Evolutionary conservation across 306 rosid species (phyloP).

Genomic region (Potentilla sterilis): DNA sequence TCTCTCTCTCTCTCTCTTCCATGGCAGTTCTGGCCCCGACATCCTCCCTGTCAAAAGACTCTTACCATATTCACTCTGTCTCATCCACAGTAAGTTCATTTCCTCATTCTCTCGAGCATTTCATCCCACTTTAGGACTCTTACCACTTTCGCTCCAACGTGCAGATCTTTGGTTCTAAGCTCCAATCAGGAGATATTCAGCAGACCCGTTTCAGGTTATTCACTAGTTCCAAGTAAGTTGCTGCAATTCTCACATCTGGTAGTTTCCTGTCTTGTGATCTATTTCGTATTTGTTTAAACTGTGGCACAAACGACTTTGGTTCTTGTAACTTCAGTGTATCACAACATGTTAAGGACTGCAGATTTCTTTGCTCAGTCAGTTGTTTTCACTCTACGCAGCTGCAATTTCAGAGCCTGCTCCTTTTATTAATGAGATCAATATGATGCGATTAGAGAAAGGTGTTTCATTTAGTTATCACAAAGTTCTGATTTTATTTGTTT

Average conservation of each 20-base stretch:
- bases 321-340: background rate
- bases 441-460: slow-evolving; percentile 14
- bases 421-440: slow-evolving; percentile 17
- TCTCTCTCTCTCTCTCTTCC: too few species aligned
- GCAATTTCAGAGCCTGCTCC: slow-evolving; percentile 17
- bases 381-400: slow-evolving; percentile 5
- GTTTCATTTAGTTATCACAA: slow-evolving; percentile 4
- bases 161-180: slow-evolving; percentile 55
- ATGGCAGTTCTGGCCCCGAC: background rate
- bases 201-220: slow-evolving; percentile 42
- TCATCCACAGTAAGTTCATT: background rate
- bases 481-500: slow-evolving; percentile 20
- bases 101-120: background rate
- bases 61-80: slow-evolving; percentile 2
- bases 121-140: background rate
- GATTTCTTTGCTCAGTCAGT: background rate
- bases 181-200: slow-evolving; percentile 36
- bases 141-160: background rate
- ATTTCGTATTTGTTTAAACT: too few species aligned
- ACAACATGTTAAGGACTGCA: background rate
- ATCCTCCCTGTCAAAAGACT: slow-evolving; percentile 23
- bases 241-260: background rate
- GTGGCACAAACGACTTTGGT: background rate
- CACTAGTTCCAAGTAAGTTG: slow-evolving; percentile 43
- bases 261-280: background rate